These are phyloP conservation scores for Panaeolus papilionaceus DNA, from an alignment of 768 basidiomycete genomes.

Conservation along the genomic window DNA sequence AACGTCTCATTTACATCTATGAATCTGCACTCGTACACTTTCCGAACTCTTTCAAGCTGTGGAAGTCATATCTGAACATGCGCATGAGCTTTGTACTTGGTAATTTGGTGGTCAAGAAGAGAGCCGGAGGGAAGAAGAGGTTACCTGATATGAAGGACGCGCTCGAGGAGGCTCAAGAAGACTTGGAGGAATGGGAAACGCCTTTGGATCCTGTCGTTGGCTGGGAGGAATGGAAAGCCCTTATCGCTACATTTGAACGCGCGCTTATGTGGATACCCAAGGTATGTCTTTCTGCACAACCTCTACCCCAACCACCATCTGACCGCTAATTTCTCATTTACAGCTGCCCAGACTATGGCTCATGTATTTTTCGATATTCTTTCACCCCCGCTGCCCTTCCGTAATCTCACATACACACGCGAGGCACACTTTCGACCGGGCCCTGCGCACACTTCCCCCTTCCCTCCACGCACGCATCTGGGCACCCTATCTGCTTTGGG, in stretches of 20 bases:
- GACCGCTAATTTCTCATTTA: constrained; percentile 1
- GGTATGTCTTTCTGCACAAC: constrained; percentile 49
- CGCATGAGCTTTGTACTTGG: constrained; percentile 90
- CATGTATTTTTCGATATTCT: constrained; percentile 89
- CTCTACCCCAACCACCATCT: neutral
- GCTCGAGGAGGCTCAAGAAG: constrained; percentile 82
- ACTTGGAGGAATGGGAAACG: constrained; percentile 84
- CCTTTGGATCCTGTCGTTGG: constrained; percentile 90
- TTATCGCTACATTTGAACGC: constrained; percentile 90
- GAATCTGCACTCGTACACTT: constrained; percentile 90
- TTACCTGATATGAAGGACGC: constrained; percentile 91
- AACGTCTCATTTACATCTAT: constrained; percentile 90
- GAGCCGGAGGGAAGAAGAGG: constrained; percentile 89
- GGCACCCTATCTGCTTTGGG: constrained; percentile 93
- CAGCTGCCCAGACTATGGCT: constrained; percentile 96
- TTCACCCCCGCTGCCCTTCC: constrained; percentile 89
- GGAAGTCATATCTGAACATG: constrained; percentile 90
- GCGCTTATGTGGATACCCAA: constrained; percentile 94
- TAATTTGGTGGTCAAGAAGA: constrained; percentile 70
- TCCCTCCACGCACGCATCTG: constrained; percentile 92
- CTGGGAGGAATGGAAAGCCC: constrained; percentile 93
- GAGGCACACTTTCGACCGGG: constrained; percentile 92
- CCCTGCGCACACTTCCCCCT: constrained; percentile 90
- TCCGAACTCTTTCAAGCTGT: constrained; percentile 91
- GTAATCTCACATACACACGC: constrained; percentile 88